phyloP scores from a whole-genome alignment of 345 rosid species.

The Syzygium jambos region DNA sequence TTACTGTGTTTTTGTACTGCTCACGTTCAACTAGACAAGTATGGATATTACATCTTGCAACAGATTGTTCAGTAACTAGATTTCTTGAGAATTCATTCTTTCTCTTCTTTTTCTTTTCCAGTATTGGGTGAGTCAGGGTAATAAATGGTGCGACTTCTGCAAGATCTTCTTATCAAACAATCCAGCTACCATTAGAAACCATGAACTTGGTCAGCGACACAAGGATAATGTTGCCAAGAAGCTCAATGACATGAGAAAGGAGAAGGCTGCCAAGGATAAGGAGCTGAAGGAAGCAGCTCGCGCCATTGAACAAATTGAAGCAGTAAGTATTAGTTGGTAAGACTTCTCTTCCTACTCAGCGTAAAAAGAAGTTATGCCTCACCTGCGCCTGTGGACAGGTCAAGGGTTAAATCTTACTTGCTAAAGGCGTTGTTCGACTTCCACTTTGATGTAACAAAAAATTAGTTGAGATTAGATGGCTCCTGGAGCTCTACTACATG shows the following conservation, averaged over 20 bases:
- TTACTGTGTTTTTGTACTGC: neutral
- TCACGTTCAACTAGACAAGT: neutral
- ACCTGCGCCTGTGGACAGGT: neutral
- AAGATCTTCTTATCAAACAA: conserved; percentile 76
- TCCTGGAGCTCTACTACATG: neutral
- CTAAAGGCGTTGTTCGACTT: neutral
- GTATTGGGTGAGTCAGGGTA: conserved; percentile 99
- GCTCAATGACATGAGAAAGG: conserved; percentile 69
- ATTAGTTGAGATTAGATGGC: neutral
- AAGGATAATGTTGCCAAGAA: conserved; percentile 61
- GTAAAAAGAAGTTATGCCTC: neutral
- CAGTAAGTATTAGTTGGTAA: conserved; percentile 31
- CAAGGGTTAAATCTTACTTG: neutral
- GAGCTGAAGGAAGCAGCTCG: conserved; percentile 61
- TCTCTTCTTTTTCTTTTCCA: conserved; percentile 1
- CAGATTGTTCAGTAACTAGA: neutral
- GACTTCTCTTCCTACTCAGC: neutral
- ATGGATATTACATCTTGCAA: neutral
- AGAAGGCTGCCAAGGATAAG: conserved; percentile 76
- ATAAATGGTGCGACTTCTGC: conserved; percentile 97
- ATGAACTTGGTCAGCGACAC: conserved; percentile 88
- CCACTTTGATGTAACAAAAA: neutral
- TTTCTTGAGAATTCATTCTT: neutral
- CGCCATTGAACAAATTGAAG: conserved; percentile 84
- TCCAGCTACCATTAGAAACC: conserved; percentile 81